phyloP scores from a whole-genome alignment of 1,139 yeast species.

The Kazachstania sp. region DNA sequence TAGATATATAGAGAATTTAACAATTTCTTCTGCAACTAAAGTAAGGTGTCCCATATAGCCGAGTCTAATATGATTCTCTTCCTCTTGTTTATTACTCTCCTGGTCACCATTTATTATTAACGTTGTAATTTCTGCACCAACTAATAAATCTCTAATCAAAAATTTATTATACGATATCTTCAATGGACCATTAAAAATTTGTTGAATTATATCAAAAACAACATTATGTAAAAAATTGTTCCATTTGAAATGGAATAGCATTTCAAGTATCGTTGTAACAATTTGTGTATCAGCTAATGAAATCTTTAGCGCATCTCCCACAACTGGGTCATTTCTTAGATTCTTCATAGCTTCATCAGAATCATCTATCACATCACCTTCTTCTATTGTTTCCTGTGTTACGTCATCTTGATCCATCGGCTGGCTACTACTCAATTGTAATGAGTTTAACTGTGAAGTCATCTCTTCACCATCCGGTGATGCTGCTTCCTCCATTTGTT shows the following conservation, averaged over 20 bases:
- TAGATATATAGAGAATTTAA: constrained; percentile 54
- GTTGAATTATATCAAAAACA: constrained; percentile 95
- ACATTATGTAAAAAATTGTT: constrained; percentile 94
- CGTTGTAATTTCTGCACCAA: constrained; percentile 70
- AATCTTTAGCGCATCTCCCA: constrained; percentile 84
- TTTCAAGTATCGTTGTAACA: constrained; percentile 63
- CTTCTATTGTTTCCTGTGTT: constrained; percentile 6
- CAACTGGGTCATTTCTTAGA: constrained; percentile 55
- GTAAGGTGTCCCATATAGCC: constrained; percentile 99
- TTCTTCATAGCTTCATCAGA: constrained; percentile 21
- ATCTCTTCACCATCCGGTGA: constrained; percentile 3
- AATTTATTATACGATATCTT: constrained; percentile 81
- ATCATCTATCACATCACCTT: constrained; percentile 21
- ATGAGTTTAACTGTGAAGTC: constrained; percentile 8
- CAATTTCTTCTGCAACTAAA: constrained; percentile 92
- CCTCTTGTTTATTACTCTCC: constrained; percentile 63
- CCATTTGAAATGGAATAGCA: constrained; percentile 96
- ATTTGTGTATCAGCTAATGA: constrained; percentile 77
- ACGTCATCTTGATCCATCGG: constrained; percentile 6
- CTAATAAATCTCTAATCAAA: constrained; percentile 77
- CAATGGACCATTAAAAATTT: constrained; percentile 87
- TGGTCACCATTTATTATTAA: constrained; percentile 77
- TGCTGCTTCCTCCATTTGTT: constrained; percentile 2
- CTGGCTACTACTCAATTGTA: constrained; percentile 11
- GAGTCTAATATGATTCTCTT: constrained; percentile 49